Base-by-base conservation (phyloP, 768 basidiomycete species). In the Xerocomellus intermedius region DNA sequence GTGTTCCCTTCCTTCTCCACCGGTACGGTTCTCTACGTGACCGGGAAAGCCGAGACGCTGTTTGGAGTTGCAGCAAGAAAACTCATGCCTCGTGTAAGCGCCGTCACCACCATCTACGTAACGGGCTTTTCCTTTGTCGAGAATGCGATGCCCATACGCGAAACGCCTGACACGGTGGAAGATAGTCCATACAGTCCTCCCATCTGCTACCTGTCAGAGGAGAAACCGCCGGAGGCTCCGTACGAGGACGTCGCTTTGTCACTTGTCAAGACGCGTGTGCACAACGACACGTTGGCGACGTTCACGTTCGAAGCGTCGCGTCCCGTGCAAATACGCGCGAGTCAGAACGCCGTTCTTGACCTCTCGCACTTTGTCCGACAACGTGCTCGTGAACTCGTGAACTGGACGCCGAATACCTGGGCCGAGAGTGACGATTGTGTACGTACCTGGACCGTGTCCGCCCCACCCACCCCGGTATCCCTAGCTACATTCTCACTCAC, bases 361-460 rank as follows among this genome's bases (percentile, higher is more conserved):
- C 78, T 85, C 61, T 74, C 76, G 1, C 64, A 75, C 21, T 72
- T 86, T 48, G 63, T 85, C 12, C 81, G 84, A 16, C 56, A 70
- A 22, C 69, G 72, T 5, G 67, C 68, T 21, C 82, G 81, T 64
- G 71, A 73, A 45, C 83, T 84, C 60, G 80, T 85, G 75, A 74
- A 80, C 4, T 74, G 74, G 32, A 51, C 61, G 12, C 72, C 75
- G 13, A 46, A 48, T 24, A 77, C 78, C 1, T 75, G 69, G 19
- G 72, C 74, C 12, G 69, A 81, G 17, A 83, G 83, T 60, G 84
- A 85, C 63, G 83, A 86, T 59, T 77, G 82, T 47, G 78, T 86
- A 14, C 80, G 84, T 12, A 85, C 84, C 5, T 86, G 83, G 83
- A 85, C 84, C 0, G 73, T 85, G 17, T 84, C 84, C 2, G 45